Percentiles rank a stretch among this genome's conserved stretches.
phyloP scores from a whole-genome alignment of 23 red algal genomes.

The Chondrus crispus region DNA sequence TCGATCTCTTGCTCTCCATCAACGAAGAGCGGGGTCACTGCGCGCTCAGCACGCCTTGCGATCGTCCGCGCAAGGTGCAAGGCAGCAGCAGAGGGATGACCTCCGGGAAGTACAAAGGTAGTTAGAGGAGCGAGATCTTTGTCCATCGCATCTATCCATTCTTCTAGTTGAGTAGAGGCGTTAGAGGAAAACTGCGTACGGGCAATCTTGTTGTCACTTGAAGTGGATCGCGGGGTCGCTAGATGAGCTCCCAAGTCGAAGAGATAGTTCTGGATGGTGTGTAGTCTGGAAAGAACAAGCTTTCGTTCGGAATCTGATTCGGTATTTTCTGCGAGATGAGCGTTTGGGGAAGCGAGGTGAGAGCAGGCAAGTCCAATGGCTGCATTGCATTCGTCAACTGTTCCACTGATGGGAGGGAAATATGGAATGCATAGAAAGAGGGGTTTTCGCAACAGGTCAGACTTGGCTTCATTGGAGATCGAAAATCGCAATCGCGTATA shows the following conservation, averaged over 20 bases:
- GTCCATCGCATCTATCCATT: constrained; percentile 88
- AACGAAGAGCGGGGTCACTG: constrained; percentile 28
- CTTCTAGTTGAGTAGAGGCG: constrained; percentile 42
- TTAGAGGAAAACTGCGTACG: constrained; percentile 45
- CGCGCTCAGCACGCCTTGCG: constrained; percentile 74
- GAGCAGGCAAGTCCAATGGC: constrained; percentile 66
- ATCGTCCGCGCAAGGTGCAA: constrained; percentile 78
- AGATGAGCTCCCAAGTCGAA: constrained; percentile 86
- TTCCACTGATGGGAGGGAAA: constrained; percentile 28
- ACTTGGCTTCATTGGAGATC: no score
- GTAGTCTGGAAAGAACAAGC: constrained; percentile 5
- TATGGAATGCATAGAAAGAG: no score
- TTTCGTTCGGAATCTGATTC: neutral
- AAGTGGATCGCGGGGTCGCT: constrained; percentile 65
- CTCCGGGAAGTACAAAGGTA: constrained; percentile 86
- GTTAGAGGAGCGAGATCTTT: constrained; percentile 52
- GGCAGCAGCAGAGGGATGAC: constrained; percentile 59
- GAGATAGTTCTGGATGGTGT: constrained; percentile 63
- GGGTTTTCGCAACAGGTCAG: no score
- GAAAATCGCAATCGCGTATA: no score
- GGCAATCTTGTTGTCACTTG: constrained; percentile 9
- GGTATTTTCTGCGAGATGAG: neutral
- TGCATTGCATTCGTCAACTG: constrained; percentile 78
- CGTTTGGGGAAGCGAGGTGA: neutral
- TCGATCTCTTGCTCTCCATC: constrained; percentile 35